Evolutionary conservation across 2,329 filamentous ascomycete species (phyloP).

Genomic region (Bipolaris zeicola): DNA sequence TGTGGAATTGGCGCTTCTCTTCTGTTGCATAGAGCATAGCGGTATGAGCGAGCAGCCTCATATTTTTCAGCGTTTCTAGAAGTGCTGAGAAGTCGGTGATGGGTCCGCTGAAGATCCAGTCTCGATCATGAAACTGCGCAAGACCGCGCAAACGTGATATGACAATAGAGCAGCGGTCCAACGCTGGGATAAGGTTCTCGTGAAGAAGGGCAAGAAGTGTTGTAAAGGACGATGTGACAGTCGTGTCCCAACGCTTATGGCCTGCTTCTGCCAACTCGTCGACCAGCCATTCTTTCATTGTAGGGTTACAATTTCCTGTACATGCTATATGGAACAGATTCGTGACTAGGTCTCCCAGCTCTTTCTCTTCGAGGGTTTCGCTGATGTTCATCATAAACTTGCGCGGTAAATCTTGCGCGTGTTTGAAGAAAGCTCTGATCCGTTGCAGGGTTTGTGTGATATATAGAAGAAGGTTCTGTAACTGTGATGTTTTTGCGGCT

Average conservation of each 20-base stretch:
- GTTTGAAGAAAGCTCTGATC: constrained; percentile 82
- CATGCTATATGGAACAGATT: constrained; percentile 83
- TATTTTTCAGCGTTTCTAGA: constrained; percentile 72
- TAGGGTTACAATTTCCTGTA: constrained; percentile 77
- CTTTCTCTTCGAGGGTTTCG: constrained; percentile 72
- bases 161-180: constrained; percentile 82
- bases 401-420: constrained; percentile 76
- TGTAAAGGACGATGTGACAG: constrained; percentile 76
- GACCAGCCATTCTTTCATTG: constrained; percentile 84
- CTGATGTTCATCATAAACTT: constrained; percentile 80
- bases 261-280: constrained; percentile 75
- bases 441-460: constrained; percentile 79
- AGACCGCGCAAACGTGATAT: constrained; percentile 83
- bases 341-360: constrained; percentile 70
- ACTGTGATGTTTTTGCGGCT: constrained; percentile 81
- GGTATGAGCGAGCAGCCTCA: constrained; percentile 77
- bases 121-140: constrained; percentile 77
- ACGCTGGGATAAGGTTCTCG: constrained; percentile 84
- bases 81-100: constrained; percentile 49
- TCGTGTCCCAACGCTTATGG: constrained; percentile 94
- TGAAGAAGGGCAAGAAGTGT: constrained; percentile 78
- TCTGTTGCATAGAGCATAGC: constrained; percentile 73
- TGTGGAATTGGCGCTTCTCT: constrained; percentile 76
- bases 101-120: constrained; percentile 60
- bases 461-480: constrained; percentile 87